Conservation (phyloP, 352 stramenopile species). For the Phytophthora hibernalis region DNA sequence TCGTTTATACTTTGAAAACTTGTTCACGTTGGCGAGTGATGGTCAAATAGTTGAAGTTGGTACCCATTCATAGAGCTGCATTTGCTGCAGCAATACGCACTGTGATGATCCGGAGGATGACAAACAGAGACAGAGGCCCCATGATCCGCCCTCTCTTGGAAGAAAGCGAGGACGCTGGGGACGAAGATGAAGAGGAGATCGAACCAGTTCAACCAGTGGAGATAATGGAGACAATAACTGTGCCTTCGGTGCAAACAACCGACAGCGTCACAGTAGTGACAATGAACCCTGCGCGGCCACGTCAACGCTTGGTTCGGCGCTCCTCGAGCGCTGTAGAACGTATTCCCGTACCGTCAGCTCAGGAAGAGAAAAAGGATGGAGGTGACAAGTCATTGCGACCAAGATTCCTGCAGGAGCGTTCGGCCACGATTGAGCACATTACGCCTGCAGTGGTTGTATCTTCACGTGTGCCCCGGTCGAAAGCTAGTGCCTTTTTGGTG, state of each 20-base stretch:
- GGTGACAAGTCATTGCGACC: conserved; percentile 50
- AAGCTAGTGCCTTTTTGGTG: conserved; percentile 64
- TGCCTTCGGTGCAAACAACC: neutral
- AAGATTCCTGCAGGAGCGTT: conserved; percentile 63
- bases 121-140: conserved; percentile 1
- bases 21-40: conserved; percentile 4
- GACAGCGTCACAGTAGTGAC: conserved; percentile 4
- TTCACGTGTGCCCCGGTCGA: conserved; percentile 50
- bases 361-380: conserved; percentile 26
- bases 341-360: neutral
- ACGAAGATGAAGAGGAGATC: conserved; percentile 23
- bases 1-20: conserved; percentile 16
- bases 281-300: conserved; percentile 6
- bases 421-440: conserved; percentile 54
- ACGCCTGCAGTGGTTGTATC: conserved; percentile 3
- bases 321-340: conserved; percentile 22
- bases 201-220: neutral
- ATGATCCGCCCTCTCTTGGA: conserved; percentile 42
- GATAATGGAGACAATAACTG: conserved; percentile 1
- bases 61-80: conserved; percentile 17
- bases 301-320: conserved; percentile 12
- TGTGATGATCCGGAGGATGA: conserved; percentile 12
- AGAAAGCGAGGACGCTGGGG: conserved; percentile 30
- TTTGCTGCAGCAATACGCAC: neutral
- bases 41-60: conserved; percentile 25